phyloP scores from a whole-genome alignment of 148 eudicot genomes.

The Amaranthus hypochondriacus region DNA sequence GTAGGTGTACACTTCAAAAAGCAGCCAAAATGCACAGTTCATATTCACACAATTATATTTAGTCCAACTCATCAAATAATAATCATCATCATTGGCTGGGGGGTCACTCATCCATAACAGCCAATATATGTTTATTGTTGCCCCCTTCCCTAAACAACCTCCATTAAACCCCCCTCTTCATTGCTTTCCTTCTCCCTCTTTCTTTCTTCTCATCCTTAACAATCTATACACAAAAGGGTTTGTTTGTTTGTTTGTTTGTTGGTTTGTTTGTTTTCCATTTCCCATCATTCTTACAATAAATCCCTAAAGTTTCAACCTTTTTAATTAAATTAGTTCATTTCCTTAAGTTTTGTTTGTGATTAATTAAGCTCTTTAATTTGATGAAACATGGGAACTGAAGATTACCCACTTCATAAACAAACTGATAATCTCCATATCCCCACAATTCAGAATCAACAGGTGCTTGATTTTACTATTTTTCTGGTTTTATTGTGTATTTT shows the following conservation, averaged over 20 bases:
- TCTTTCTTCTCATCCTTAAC: neutral
- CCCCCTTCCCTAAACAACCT: conserved; percentile 1
- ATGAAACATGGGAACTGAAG: conserved; percentile 17
- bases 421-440: conserved; percentile 6
- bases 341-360: neutral
- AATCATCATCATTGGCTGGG: too few relatives aligned
- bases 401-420: conserved; percentile 1
- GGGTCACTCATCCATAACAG: neutral
- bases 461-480: neutral
- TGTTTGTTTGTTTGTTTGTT: neutral
- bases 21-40: too few relatives aligned
- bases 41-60: too few relatives aligned
- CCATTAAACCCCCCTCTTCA: conserved; percentile 4
- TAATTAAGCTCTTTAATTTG: neutral
- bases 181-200: neutral
- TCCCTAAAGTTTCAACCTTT: neutral
- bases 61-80: too few relatives aligned
- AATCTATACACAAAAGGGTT: neutral
- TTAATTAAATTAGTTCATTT: neutral
- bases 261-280: neutral
- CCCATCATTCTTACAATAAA: neutral
- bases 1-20: too few relatives aligned
- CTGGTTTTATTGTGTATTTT: neutral
- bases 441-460: conserved; percentile 27
- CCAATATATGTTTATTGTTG: neutral